Evolutionary conservation across 1,284 basidiomycete species (phyloP), one percentile per base, ranked within the genome.

Genomic region (Ceratobasidium sp.): DNA sequence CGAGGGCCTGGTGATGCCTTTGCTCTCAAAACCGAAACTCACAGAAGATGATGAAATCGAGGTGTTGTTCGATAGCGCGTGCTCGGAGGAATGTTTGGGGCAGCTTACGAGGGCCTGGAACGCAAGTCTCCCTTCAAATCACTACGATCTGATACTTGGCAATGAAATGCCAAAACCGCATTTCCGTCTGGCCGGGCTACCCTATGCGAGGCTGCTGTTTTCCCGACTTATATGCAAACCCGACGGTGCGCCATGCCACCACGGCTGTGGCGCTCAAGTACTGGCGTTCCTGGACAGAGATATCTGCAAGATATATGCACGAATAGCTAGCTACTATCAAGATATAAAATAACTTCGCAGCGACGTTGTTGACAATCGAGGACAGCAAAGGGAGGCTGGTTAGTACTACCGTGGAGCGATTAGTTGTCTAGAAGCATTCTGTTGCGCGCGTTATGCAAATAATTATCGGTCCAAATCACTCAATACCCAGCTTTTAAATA

Each of bases 291-390:
- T 61, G 23, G 59, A 61, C 39, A 2, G 16, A 2, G 36, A 61
- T 3, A 18, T 61, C 9, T 9, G 45, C 12, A 5, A 16, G 12
- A 18, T 61, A 12, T 61, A 61, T 45, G 39, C 36, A 12, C 4
- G 59, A 10, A 4, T 61, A 28, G 59, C 36, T 41, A 18, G 18
- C 2, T 61, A 61, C n/a, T 61, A 61, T 26, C 6, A 43, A 61
- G 59, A 23, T 41, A 41, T 61, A n/a, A 39, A 61, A 23, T 61
- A 61, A 32, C 14, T n/a, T n/a, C n/a, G n/a, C n/a, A n/a, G n/a
- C n/a, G n/a, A n/a, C n/a, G n/a, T n/a, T n/a, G n/a, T n/a, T n/a
- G n/a, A n/a, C n/a, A n/a, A n/a, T n/a, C n/a, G n/a, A n/a, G n/a
- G n/a, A n/a, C n/a, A n/a, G n/a, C n/a, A n/a, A n/a, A n/a, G n/a